phyloP scores from a whole-genome alignment of 2,329 filamentous ascomycete genomes.

The Hymenoscyphus linearis region DNA sequence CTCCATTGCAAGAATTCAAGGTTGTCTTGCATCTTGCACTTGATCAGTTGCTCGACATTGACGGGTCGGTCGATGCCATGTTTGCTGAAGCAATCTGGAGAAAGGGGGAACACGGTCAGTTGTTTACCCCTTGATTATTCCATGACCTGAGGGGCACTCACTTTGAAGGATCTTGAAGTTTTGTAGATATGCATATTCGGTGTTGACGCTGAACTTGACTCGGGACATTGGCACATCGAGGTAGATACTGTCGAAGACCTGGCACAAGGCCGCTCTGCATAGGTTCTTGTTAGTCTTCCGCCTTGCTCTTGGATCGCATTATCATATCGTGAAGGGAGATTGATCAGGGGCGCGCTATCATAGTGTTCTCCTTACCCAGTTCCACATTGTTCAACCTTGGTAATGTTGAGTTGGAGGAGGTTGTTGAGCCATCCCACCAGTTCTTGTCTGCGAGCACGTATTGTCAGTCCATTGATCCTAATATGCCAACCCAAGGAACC shows the following conservation, averaged over 20 bases:
- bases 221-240: slow-evolving; percentile 89
- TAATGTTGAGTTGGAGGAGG: slow-evolving; percentile 95
- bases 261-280: slow-evolving; percentile 85
- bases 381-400: slow-evolving; percentile 97
- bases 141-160: slow-evolving; percentile 37
- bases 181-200: slow-evolving; percentile 94
- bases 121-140: not conserved
- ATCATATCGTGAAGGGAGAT: slow-evolving; percentile 3
- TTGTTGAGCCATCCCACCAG: slow-evolving; percentile 95
- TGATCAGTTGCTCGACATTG: slow-evolving; percentile 81
- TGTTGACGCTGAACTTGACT: slow-evolving; percentile 98
- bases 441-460: slow-evolving; percentile 66
- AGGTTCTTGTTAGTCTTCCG: not conserved
- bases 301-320: slow-evolving; percentile 13
- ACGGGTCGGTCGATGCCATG: slow-evolving; percentile 87
- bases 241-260: slow-evolving; percentile 98
- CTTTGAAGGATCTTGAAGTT: slow-evolving; percentile 98
- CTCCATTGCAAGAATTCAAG: slow-evolving; percentile 97
- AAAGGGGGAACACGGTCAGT: not conserved
- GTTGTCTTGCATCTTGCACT: slow-evolving; percentile 99
- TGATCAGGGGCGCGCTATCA: slow-evolving; percentile 31
- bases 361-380: slow-evolving; percentile 66
- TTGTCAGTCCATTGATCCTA: slow-evolving; percentile 15
- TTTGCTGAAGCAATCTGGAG: slow-evolving; percentile 70
- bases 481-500: not conserved